These are phyloP conservation scores for Platismatia glauca DNA, from an alignment of 495 filamentous ascomycete genomes.

Conservation along the genomic window DNA sequence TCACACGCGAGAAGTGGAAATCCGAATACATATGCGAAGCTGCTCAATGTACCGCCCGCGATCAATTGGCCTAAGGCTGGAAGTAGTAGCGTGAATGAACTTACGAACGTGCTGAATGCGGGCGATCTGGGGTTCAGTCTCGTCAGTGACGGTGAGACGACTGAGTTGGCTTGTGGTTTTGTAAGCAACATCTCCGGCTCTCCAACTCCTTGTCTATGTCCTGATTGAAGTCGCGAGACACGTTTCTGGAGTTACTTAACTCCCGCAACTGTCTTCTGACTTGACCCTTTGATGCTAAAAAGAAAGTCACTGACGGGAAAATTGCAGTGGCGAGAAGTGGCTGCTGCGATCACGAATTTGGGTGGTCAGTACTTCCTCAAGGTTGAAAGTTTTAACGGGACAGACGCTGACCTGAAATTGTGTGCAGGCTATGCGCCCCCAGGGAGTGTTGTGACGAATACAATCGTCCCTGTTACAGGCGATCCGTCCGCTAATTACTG, in stretches of 20 bases:
- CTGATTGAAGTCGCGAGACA: no score
- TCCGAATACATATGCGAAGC: conserved; percentile 31
- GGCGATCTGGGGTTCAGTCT: conserved; percentile 30
- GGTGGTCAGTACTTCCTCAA: conserved; percentile 21
- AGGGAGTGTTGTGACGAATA: conserved; percentile 20
- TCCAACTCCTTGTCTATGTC: no score
- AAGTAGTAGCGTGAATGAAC: conserved; percentile 19
- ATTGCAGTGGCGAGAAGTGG: conserved; percentile 32
- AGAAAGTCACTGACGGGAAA: no score
- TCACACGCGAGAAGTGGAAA: conserved; percentile 32
- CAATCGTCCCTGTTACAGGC: conserved; percentile 2
- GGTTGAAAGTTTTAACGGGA: not conserved
- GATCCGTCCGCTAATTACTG: conserved; percentile 12
- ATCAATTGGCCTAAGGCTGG: conserved; percentile 30
- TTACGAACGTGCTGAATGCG: conserved; percentile 30
- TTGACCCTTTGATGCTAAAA: no score
- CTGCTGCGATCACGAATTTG: conserved; percentile 29
- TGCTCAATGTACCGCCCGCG: conserved; percentile 30
- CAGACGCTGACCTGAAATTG: not conserved
- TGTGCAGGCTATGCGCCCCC: conserved; percentile 28
- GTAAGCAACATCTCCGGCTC: no score
- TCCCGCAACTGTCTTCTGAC: no score
- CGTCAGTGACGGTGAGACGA: conserved; percentile 29
- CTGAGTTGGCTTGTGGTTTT: conserved; percentile 31
- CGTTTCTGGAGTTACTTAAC: no score